Base-by-base conservation (phyloP, 768 basidiomycete species). In the Russula sp. region DNA sequence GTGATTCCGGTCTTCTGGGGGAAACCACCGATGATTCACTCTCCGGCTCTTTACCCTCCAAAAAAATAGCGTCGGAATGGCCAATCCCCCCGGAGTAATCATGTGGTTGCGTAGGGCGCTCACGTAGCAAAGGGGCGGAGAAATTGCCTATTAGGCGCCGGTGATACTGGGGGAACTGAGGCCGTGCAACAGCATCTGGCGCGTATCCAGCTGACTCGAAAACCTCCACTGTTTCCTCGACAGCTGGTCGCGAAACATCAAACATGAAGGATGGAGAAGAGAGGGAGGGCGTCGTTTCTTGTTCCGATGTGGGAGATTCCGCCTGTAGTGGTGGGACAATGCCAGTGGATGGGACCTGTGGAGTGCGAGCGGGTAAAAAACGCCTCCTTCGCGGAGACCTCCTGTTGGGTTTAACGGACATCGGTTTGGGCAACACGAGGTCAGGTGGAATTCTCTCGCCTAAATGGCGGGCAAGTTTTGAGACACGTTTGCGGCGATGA, bases 401-500 rank as follows among this genome's bases (percentile, higher is more conserved):
- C 9, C 24, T 22, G 18, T 14, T 51, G 40, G 36, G 24, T 24
- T 46, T n/a, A 5, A 38, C 48, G 24, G 30, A 8, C 13, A 18
- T 34, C 14, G 18, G 26, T 6, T 32, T 62, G 26, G 67, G 59
- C 1, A 53, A 20, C 44, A 67, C 24, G 14, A 67, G 64, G 34
- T 60, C 51, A 3, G 51, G 51, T 13, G 67, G 67, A 14, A 67
- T 57, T 9, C 48, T 40, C 59, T 67, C 64, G 50, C 64, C 67
- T 13, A 67, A 30, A 40, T 46, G 22, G 18, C 64, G 67, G 44
- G 57, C 34, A 20, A 67, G 64, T 56, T 67, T 67, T n/a, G 67
- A 40, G 58, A 67, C 30, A 32, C 67, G 64, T 54, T 42, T 67
- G 24, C 67, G 67, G 32, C 63, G 64, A 42, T 24, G 30, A 18